Evolutionary conservation across 2,329 filamentous ascomycete species (phyloP).

Genomic region (Fusarium nematophilum): DNA sequence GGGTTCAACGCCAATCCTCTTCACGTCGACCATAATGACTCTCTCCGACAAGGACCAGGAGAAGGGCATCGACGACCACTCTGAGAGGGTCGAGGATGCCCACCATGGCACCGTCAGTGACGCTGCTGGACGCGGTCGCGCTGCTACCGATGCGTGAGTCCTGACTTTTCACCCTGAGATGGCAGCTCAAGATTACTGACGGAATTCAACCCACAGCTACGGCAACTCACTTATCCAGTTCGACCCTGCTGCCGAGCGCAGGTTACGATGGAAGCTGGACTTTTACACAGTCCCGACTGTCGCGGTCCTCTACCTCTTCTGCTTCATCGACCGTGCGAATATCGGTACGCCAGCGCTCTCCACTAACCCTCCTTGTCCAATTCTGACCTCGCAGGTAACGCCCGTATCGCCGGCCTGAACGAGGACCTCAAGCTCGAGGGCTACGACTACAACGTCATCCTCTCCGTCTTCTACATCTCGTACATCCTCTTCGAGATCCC

Average conservation of each 20-base stretch:
- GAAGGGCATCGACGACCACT: conserved; percentile 36
- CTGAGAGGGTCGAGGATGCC: conserved; percentile 34
- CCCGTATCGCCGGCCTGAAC: conserved; percentile 67
- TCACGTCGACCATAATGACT: conserved; percentile 18
- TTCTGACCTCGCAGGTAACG: conserved; percentile 51
- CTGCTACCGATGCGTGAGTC: conserved; percentile 42
- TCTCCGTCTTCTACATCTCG: conserved; percentile 72
- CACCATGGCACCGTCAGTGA: conserved; percentile 28
- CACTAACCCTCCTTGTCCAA: background rate
- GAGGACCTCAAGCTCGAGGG: conserved; percentile 64
- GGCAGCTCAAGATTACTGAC: conserved; percentile 8
- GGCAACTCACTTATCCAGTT: conserved; percentile 43
- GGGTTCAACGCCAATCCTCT: background rate
- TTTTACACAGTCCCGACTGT: conserved; percentile 74
- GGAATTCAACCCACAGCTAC: conserved; percentile 24
- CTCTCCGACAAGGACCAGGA: conserved; percentile 39
- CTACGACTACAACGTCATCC: conserved; percentile 71
- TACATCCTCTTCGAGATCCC: conserved; percentile 76
- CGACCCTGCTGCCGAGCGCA: conserved; percentile 60
- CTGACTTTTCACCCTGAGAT: background rate
- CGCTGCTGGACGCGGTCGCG: conserved; percentile 36
- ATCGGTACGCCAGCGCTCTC: conserved; percentile 62
- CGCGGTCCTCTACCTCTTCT: conserved; percentile 75
- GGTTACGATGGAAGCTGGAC: conserved; percentile 73
- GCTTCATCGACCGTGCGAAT: conserved; percentile 80